Base-by-base conservation (phyloP, 371 early-diverging fungal genomes). In the Mortierella sp. region DNA sequence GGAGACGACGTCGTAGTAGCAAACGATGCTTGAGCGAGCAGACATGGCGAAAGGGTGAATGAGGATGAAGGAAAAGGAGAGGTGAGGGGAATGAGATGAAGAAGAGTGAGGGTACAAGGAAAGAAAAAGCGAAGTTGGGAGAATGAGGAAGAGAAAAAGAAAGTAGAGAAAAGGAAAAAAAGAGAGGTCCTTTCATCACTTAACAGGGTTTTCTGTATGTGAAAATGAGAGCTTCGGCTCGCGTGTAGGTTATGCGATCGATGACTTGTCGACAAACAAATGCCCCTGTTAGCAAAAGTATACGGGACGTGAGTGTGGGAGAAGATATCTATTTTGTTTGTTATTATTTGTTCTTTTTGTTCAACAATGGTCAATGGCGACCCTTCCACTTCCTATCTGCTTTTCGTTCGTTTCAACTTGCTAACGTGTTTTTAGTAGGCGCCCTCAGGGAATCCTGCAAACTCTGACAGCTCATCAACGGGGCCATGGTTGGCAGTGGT, bases 381-480 rank as follows among this genome's bases (percentile, higher is more conserved):
- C 46, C 75, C 58, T 43, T 46, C 27, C 10, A 48, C n/a, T 49
- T 27, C 21, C 44, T 41, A 72, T 70, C 48, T 71, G 58, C 71
- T 75, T 58, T 41, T 43, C 1, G 12, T 21, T 32, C 21, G 11
- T 27, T 63, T 35, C 24, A 14, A 46, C 18, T 11, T 46, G 68
- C 49, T 32, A 7, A 24, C 6, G 14, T 21, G 10, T 60, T 21
- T 27, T 76, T 84, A 90, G 80, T 88, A 90, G 48, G 88, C 82
- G 60, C 87, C 88, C 38, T 93, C 93, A 41, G 95, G 94, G 89
- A 97, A 96, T 32, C 92, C 91, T 29, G 94, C 93, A 88, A 94
- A 96, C 72, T 97, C 96, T 56, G 94, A 93, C 73, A 97, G 89
- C 48, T 96, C 96, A 56, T 95, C 94, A 75, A 93, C 91, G 73